These are phyloP conservation scores for Komagataea norvegica DNA, from an alignment of 1,139 yeast species.

Conservation along the genomic window DNA sequence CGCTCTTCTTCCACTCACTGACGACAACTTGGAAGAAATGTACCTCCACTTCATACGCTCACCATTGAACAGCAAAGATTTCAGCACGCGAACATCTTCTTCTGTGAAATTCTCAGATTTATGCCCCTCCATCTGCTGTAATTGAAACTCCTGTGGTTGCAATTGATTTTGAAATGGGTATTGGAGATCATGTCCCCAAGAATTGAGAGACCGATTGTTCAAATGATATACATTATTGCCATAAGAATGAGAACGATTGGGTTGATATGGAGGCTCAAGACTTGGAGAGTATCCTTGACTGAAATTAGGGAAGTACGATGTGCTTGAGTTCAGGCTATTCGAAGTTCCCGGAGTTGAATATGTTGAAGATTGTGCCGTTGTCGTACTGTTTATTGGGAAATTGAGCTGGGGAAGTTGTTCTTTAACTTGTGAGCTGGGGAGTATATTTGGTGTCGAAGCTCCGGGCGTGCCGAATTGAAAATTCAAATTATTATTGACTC, in stretches of 20 bases:
- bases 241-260: constrained; percentile 10
- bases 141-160: constrained; percentile 4
- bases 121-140: constrained; percentile 2
- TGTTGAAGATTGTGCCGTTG: not conserved
- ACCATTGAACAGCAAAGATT: constrained; percentile 33
- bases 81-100: constrained; percentile 33
- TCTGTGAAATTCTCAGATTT: constrained; percentile 16
- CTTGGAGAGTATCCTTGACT: not conserved
- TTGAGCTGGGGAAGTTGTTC: constrained; percentile 15
- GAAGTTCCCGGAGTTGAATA: constrained; percentile 4
- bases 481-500: not conserved
- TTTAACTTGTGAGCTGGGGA: not conserved
- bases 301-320: constrained; percentile 2
- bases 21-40: constrained; percentile 29
- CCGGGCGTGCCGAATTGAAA: not conserved
- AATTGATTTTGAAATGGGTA: constrained; percentile 1
- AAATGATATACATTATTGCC: constrained; percentile 8
- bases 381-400: constrained; percentile 7
- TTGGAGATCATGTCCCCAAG: not conserved
- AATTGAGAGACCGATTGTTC: constrained; percentile 1
- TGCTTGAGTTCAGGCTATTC: not conserved
- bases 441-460: not conserved
- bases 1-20: constrained; percentile 29
- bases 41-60: constrained; percentile 41
- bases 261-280: constrained; percentile 2